Base-by-base conservation (phyloP, 192 early-diverging fungal genomes). In the Gryganskiella cystojenkinii region DNA sequence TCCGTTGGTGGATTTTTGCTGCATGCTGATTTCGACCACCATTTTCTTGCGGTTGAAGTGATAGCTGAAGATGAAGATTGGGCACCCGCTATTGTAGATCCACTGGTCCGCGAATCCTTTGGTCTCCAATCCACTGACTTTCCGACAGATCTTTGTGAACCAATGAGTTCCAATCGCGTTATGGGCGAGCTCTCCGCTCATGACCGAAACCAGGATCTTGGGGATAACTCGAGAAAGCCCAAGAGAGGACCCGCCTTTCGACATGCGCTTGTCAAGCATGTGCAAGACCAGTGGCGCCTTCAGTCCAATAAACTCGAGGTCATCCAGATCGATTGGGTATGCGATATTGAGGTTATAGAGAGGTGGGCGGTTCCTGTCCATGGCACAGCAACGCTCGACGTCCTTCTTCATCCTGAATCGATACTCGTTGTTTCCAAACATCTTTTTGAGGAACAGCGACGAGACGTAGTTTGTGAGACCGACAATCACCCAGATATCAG, bases 11-110 rank as follows among this genome's bases (percentile, higher is more conserved):
- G 88, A 90, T 50, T 87, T 82, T 61, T 95, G 94, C 31, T 81
- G 83, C 85, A 95, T 90, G 44, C 83, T 86, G 63, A 99, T 89
- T 79, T 99, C 96, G 11, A 99, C 94, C 9, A 93, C 90, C 89
- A 98, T 92, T 80, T 97, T 97, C 83, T 97, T 98, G 42, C 95
- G 90, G 80, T 96, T 98, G 61, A 99, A 98, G 53, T 90, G 82
- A 64, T 93, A 95, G 20, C 65, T 64, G 44, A 97, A 90, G 64
- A 79, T 81, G 70, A 99, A 96, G 56, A 91, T 90, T 1, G 98
- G 98, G 67, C 92, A 95, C 5, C 96, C 97, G 40, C 92, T 92
- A 28, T 92, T 92, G 70, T 90, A 95, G 22, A 98, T 90, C 97
- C 98, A 98, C 83, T 98, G 96, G 24, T 95, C 93, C 11, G 92